These are phyloP conservation scores for Talaromyces islandicus DNA, from an alignment of 2,329 filamentous ascomycete species.

Conservation along the genomic window DNA sequence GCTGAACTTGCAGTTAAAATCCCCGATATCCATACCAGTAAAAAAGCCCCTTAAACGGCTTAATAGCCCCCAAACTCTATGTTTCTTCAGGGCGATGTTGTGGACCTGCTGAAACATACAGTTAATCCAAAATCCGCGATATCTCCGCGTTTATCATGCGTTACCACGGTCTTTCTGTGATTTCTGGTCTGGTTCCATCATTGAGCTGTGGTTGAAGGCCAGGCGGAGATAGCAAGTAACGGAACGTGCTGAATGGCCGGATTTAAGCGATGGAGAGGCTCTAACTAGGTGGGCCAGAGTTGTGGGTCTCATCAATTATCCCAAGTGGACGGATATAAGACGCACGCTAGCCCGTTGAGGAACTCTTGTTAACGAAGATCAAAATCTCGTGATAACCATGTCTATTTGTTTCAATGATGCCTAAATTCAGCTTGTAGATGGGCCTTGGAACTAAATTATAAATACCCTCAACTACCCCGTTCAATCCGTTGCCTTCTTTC, in stretches of 20 bases:
- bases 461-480: not conserved
- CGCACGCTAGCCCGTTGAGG: not conserved
- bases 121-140: no score
- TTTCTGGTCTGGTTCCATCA: not conserved
- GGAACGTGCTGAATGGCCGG: not conserved
- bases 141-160: no score
- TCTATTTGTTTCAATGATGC: not conserved
- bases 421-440: not conserved
- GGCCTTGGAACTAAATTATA: not conserved
- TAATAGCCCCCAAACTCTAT: not conserved
- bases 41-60: no score
- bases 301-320: not conserved
- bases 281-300: not conserved
- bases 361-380: not conserved
- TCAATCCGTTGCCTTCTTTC: not conserved
- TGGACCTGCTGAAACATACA: not conserved
- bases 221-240: not conserved
- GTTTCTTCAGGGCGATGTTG: not conserved
- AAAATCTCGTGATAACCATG: no score
- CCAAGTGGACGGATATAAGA: not conserved
- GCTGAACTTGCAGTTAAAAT: no score
- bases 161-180: no score
- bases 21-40: no score
- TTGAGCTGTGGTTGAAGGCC: not conserved
- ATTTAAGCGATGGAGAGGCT: not conserved